Percentiles rank a stretch among this genome's conserved stretches.
phyloP scores from a whole-genome alignment of 805 yeast genomes.

The Saturnispora ahearnii region DNA sequence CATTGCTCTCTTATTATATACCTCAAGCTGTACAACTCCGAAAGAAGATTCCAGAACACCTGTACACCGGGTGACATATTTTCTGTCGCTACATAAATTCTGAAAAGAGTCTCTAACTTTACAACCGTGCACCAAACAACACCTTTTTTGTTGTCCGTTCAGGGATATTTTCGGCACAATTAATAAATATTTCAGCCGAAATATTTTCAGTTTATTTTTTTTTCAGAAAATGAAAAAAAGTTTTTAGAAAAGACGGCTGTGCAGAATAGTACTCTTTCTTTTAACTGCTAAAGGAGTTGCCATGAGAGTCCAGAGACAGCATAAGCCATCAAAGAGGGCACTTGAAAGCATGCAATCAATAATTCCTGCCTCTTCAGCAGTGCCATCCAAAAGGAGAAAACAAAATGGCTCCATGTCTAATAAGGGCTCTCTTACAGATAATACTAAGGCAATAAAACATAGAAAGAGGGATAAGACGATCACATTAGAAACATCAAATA shows the following conservation, averaged over 20 bases:
- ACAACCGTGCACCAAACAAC: background rate
- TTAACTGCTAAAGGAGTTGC: background rate
- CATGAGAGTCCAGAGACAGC: constrained; percentile 1
- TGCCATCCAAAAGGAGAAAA: background rate
- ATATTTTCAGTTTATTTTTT: too few species aligned
- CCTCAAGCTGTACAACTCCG: background rate
- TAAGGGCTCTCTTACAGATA: background rate
- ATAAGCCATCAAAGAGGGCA: background rate
- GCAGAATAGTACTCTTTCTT: background rate
- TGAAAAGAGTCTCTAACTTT: background rate
- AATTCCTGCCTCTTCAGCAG: background rate
- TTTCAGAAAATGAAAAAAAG: too few species aligned
- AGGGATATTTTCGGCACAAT: too few species aligned
- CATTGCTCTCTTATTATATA: background rate
- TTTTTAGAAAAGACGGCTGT: background rate
- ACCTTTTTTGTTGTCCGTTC: background rate
- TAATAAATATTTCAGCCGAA: too few species aligned
- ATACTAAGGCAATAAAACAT: background rate
- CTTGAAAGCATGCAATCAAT: background rate
- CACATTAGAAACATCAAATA: background rate
- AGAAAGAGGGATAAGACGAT: background rate
- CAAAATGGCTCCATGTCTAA: background rate
- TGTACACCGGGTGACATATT: background rate
- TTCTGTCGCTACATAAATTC: background rate
- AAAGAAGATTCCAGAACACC: constrained; percentile 2